phyloP scores from a whole-genome alignment of 1,139 yeast genomes.

The Wickerhamomyces sp. region DNA sequence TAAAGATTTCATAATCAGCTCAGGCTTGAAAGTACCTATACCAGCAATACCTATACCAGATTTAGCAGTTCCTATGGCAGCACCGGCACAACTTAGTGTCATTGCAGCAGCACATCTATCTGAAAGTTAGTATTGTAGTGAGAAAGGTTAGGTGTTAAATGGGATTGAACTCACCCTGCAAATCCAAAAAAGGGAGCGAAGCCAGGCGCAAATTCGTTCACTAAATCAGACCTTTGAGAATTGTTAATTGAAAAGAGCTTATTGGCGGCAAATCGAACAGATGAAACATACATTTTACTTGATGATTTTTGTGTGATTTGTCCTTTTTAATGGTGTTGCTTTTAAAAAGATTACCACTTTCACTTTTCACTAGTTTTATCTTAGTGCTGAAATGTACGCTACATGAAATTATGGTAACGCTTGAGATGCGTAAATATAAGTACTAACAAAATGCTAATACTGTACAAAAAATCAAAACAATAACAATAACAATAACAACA shows the following conservation, averaged over 20 bases:
- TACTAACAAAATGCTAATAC: neutral
- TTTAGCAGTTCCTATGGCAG: conserved; percentile 97
- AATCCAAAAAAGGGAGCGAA: conserved; percentile 95
- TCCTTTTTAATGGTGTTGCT: neutral
- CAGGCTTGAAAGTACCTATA: conserved; percentile 83
- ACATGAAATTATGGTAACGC: neutral
- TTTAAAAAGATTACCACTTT: neutral
- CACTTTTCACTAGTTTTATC: neutral
- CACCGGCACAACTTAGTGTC: conserved; percentile 89
- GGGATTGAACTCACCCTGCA: conserved; percentile 72
- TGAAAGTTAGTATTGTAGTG: neutral
- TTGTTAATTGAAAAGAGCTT: conserved; percentile 5
- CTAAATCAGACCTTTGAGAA: conserved; percentile 21
- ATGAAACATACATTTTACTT: neutral
- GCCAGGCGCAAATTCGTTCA: conserved; percentile 67
- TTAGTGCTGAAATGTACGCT: conserved; percentile 6
- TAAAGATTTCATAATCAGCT: conserved; percentile 74
- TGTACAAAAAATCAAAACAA: conserved; percentile 3
- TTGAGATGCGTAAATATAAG: conserved; percentile 2
- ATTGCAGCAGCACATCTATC: conserved; percentile 79
- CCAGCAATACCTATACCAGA: conserved; percentile 97
- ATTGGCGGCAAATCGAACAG: too few relatives aligned
- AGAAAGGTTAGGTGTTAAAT: too few relatives aligned
- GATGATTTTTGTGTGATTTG: neutral
- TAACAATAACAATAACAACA: neutral